Base-by-base conservation (phyloP, 2,329 filamentous ascomycete species). In the Pseudonectria foliicola region DNA sequence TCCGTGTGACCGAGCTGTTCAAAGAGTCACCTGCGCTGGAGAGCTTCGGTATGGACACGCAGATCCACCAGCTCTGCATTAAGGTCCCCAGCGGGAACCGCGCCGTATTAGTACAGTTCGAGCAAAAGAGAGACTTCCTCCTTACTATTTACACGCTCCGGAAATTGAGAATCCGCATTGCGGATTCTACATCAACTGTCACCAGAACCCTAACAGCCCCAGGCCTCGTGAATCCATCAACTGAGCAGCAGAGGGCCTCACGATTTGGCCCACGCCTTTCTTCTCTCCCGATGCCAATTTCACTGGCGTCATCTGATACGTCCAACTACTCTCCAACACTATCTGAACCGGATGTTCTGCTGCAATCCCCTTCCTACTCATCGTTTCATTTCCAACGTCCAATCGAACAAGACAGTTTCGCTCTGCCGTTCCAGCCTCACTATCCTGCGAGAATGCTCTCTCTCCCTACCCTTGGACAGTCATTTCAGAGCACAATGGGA, bases 91-190 rank as follows among this genome's bases (percentile, higher is more conserved):
- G 43, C 4, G 50, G 51, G n/a, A 31, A 38, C 3, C 52, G 55
- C 23, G 45, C 43, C 4, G 33, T 61, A 10, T 27, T 48, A 4
- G 45, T 42, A 8, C 44, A 49, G 13, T 61, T 64, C 27, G 45
- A 51, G 7, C 45, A 56, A 7, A 40, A 33, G 4, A 48, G 59
- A 34, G 58, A 63, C 31, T 61, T 63, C 25, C 49, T 40, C 15
- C 34, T 62, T 12, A 40, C 54, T 2, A 45, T 55, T 4, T 60
- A 48, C 29, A 48, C 59, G 33, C 45, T 64, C 1, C 46, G 54
- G 24, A 58, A 52, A 33, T 44, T 50, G 10, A 54, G 55, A 7
- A 58, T 64, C 24, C 18, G 13, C 5, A 39, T 59, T 25, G 40
- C 42, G 21, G 43, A 53, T 4, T 34, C 42, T 14, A 38, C 41